Conservation (phyloP, 768 basidiomycete species). For the Cytidiella melzeri region DNA sequence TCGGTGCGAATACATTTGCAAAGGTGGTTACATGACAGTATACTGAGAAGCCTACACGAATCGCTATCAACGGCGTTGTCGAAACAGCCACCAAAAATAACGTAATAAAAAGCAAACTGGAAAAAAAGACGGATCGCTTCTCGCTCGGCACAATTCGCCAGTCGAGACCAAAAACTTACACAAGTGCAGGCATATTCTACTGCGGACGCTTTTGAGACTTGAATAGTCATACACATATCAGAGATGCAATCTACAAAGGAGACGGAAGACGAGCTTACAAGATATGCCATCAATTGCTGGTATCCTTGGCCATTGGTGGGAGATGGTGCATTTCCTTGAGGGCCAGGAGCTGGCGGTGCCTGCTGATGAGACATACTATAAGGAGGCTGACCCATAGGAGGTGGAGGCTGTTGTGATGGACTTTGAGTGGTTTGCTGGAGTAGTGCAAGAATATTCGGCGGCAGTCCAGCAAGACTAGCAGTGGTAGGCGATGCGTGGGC, state of each 20-base stretch:
- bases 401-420: constrained; percentile 30
- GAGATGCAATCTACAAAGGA: background rate
- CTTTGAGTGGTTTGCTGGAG: constrained; percentile 42
- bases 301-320: constrained; percentile 41
- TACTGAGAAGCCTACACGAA: too few species aligned
- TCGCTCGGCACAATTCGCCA: too few species aligned
- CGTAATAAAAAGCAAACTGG: too few species aligned
- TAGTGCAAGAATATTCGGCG: constrained; percentile 65
- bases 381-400: constrained; percentile 20
- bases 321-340: too few species aligned
- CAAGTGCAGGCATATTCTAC: background rate
- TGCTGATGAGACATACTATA: constrained; percentile 43
- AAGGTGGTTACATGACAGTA: too few species aligned
- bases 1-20: too few species aligned
- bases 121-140: too few species aligned
- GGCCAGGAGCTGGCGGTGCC: constrained; percentile 31
- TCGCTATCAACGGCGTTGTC: too few species aligned
- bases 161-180: background rate
- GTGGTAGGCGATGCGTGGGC: constrained; percentile 25
- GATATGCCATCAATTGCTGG: constrained; percentile 63
- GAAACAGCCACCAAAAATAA: too few species aligned
- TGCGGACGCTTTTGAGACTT: constrained; percentile 7
- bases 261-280: background rate
- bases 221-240: background rate
- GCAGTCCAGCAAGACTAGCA: constrained; percentile 36